Base-by-base conservation (phyloP, 306 rosid species). In the Styphnolobium japonicum region DNA sequence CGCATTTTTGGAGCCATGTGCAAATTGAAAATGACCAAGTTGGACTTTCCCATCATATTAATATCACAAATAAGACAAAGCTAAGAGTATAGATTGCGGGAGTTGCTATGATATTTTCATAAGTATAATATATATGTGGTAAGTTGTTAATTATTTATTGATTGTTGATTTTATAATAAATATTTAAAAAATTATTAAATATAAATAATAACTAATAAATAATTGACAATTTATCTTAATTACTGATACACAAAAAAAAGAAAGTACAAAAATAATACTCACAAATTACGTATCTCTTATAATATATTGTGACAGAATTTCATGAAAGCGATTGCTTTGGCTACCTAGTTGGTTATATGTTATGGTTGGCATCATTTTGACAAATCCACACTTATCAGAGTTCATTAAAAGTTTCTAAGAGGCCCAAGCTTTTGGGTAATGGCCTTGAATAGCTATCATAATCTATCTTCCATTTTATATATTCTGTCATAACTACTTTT, bases 301-400 rank as follows among this genome's bases (percentile, higher is more conserved):
- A 53, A 64, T n/a, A n/a, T n/a, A n/a, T 29, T 76, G 64, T 77
- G 87, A 85, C 79, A 81, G 77, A 86, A 83, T 83, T 48, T 60
- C 48, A n/a, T 79, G 90, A 86, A 75, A 80, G 62, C 16, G 93
- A 89, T 66, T 23, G 75, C 27, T 34, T 45, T 36, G 39, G 43
- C 46, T 16, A 33, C 27, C 56, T 48, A 36, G 16, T 36, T 67
- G 27, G 29, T 63, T 57, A 36, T 73, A 77, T 40, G 27, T 64
- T 63, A 37, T 39, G 27, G 46, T 49, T 40, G 31, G 22, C 52
- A 53, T 53, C 37, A 51, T 53, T 36, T 53, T 53, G 65, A 18
- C 36, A 23, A 55, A 21, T 22, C n/a, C 21, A 46, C 56, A 67
- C 10, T 15, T 1, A 6, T 1, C 7, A 8, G 52, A 14, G 52